Evolutionary conservation across 306 rosid genomes (phyloP), one percentile per base, ranked within the genome.

Genomic region (Cucumis cinereus): DNA sequence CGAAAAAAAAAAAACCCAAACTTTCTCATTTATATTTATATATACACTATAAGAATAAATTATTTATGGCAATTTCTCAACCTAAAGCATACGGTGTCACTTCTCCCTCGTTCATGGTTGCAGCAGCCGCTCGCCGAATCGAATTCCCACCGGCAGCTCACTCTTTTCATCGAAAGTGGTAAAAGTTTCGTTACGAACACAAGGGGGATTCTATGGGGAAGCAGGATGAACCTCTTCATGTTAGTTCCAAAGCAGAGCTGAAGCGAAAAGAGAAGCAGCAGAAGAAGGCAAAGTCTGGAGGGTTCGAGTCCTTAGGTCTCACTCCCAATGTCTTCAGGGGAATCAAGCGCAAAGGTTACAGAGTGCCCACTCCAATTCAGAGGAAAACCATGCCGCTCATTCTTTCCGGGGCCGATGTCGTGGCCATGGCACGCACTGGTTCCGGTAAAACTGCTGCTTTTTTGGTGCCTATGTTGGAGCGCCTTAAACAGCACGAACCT

Each of bases 391-490:
- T 93, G 96, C 98, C 98, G 0, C 84, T 90, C 63, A 93, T 93
- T 64, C 92, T 93, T 54, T 82, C 93, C 12, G 98, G 98, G 7
- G 40, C 80, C 19, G 98, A 93, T 52, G 96, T 93, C 9, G 97
- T 93, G 7, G 97, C 98, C 79, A 93, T 93, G 98, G 98, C 98
- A 71, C 91, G 98, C 10, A 93, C 98, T 0, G 97, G 97, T 11
- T 93, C 98, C 0, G 97, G 98, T n/a, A 93, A 93, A 76, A 93
- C 97, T 28, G 97, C 98, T 0, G 98, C 98, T 13, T 93, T 93
- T 79, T 88, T 93, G 2, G 40, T 93, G 47, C 98, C 98, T 4
- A 93, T 93, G 98, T 80, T 93, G 15, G 88, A 93, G 80, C 96
- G 94, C 12, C 82, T 93, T 41, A 82, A 86, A 73, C 88, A 88